Evolutionary conservation across 108 stramenopile genomes (phyloP).

Genomic region (Chaetoceros muelleri): DNA sequence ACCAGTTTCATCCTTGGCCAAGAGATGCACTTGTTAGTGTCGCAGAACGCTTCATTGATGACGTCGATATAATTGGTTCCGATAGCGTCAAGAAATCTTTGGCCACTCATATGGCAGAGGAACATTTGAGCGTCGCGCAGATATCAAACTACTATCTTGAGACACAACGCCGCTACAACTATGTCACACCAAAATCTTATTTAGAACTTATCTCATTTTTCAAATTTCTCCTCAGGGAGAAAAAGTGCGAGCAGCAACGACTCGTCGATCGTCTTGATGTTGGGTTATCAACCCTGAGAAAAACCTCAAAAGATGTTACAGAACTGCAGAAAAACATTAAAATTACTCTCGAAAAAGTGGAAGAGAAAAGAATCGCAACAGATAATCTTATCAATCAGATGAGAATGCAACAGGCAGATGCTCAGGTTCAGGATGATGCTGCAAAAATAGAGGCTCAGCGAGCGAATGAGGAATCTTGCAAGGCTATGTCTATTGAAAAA

Average conservation of each 20-base stretch:
- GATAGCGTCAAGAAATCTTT: constrained; percentile 29
- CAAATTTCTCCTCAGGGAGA: constrained; percentile 69
- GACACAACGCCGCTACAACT: constrained; percentile 76
- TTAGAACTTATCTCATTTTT: constrained; percentile 84
- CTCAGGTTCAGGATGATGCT: constrained; percentile 68
- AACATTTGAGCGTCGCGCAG: constrained; percentile 66
- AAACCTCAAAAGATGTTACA: constrained; percentile 78
- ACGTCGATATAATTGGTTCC: constrained; percentile 51
- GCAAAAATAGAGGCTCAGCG: constrained; percentile 67
- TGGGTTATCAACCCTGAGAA: constrained; percentile 74
- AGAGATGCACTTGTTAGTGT: constrained; percentile 78
- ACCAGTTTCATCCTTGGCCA: constrained; percentile 89
- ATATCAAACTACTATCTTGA: constrained; percentile 50
- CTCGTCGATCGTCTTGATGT: constrained; percentile 80
- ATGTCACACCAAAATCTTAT: constrained; percentile 88
- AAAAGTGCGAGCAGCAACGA: constrained; percentile 55
- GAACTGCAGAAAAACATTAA: constrained; percentile 76
- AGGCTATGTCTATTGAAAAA: constrained; percentile 62
- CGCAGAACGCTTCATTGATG: constrained; percentile 64
- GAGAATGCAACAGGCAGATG: constrained; percentile 62
- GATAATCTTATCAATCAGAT: constrained; percentile 74
- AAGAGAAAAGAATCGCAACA: constrained; percentile 78
- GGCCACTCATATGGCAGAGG: constrained; percentile 82
- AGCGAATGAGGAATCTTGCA: constrained; percentile 56
- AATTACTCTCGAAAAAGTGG: constrained; percentile 77